These are phyloP conservation scores for Hippophae rhamnoides DNA, from an alignment of 306 rosid species.

Conservation along the genomic window DNA sequence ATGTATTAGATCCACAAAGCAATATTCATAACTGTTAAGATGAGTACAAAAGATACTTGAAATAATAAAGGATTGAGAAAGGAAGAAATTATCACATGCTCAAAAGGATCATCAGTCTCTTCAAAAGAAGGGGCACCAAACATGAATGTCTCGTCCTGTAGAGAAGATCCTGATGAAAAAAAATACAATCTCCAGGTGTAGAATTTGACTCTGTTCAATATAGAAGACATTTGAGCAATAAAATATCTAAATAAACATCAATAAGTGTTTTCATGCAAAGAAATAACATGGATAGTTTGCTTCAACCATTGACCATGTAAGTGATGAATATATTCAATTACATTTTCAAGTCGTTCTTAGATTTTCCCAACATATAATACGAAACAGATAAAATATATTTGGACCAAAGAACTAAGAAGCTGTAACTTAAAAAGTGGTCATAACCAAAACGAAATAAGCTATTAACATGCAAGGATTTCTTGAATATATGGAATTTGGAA, in stretches of 20 bases:
- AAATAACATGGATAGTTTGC: neutral
- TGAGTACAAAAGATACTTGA: slow-evolving; percentile 5
- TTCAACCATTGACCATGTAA: neutral
- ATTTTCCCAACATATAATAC: neutral
- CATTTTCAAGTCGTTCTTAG: neutral
- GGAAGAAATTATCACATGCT: slow-evolving; percentile 1
- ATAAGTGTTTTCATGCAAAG: slow-evolving; percentile 7
- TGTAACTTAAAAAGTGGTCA: neutral
- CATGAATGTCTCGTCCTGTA: slow-evolving; percentile 83
- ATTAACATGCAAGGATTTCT: slow-evolving; percentile 90
- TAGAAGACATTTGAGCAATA: neutral
- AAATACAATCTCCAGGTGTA: slow-evolving; percentile 71
- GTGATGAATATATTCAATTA: neutral
- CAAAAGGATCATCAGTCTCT: slow-evolving; percentile 78
- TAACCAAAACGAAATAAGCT: slow-evolving; percentile 7
- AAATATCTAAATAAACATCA: neutral
- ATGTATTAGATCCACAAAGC: slow-evolving; percentile 12
- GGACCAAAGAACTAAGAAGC: neutral
- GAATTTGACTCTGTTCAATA: slow-evolving; percentile 66
- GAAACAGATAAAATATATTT: too few relatives aligned
- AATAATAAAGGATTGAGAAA: slow-evolving; percentile 1
- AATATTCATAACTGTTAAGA: slow-evolving; percentile 7
- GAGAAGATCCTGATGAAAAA: slow-evolving; percentile 76
- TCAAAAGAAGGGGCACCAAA: slow-evolving; percentile 69
- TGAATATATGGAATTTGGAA: slow-evolving; percentile 76